Conservation (phyloP, 2,329 filamentous ascomycete genomes). For the Aureobasidium sp. region DNA sequence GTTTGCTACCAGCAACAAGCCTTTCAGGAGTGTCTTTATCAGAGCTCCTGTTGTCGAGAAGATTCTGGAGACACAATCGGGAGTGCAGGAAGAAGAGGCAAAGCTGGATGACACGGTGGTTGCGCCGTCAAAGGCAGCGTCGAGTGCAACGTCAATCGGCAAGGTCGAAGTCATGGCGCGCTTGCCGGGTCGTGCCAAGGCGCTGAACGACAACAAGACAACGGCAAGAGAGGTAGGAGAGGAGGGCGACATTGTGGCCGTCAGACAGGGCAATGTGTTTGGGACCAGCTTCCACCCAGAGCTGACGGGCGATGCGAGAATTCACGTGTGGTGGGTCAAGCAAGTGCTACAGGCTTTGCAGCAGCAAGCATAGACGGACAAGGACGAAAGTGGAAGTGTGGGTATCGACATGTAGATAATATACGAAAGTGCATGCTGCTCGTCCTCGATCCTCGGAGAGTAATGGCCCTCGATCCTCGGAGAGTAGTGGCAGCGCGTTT, state of each 20-base stretch:
- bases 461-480: neutral
- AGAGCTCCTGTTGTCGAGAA: slow-evolving; percentile 87
- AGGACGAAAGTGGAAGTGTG: neutral
- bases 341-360: slow-evolving; percentile 43
- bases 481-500: neutral
- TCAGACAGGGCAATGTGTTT: slow-evolving; percentile 83
- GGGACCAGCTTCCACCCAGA: slow-evolving; percentile 96
- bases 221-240: slow-evolving; percentile 39
- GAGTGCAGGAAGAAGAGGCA: slow-evolving; percentile 44
- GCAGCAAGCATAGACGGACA: neutral
- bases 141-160: slow-evolving; percentile 35
- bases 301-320: slow-evolving; percentile 74
- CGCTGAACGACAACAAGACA: slow-evolving; percentile 38
- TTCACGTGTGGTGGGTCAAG: slow-evolving; percentile 88
- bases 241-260: slow-evolving; percentile 73
- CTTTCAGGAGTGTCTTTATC: slow-evolving; percentile 84
- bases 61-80: slow-evolving; percentile 48
- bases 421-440: slow-evolving; percentile 6
- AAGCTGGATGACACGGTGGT: slow-evolving; percentile 42
- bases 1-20: slow-evolving; percentile 24
- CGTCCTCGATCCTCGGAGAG: slow-evolving; percentile 2
- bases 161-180: slow-evolving; percentile 52
- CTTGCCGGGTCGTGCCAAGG: slow-evolving; percentile 44
- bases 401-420: slow-evolving; percentile 1
- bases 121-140: slow-evolving; percentile 45